phyloP scores from a whole-genome alignment of 208 protist species.

The Giardia duodenalis region DNA sequence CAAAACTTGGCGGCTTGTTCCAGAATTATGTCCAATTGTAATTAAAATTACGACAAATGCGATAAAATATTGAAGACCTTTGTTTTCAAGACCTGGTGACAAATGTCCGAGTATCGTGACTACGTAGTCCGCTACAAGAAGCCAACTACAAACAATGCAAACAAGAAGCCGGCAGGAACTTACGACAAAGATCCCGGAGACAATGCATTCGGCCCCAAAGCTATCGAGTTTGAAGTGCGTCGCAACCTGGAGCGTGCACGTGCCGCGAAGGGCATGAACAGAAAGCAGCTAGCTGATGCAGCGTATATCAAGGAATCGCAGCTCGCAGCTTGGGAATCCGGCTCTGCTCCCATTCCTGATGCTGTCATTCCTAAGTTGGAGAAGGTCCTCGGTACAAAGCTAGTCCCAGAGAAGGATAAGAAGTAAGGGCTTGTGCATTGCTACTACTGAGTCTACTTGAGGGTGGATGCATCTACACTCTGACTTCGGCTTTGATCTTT shows the following conservation, averaged over 20 bases:
- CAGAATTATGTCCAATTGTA: too few species aligned
- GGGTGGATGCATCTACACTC: too few species aligned
- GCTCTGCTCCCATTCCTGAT: background rate
- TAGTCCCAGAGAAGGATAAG: too few species aligned
- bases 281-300: background rate
- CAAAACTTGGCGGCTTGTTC: too few species aligned
- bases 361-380: background rate
- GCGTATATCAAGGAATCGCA: background rate
- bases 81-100: background rate
- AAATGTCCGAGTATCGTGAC: background rate
- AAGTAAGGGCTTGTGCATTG: too few species aligned
- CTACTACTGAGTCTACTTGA: too few species aligned
- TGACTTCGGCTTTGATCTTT: too few species aligned
- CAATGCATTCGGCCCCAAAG: background rate
- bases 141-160: background rate
- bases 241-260: background rate
- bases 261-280: background rate
- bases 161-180: background rate
- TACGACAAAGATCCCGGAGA: background rate
- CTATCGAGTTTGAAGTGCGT: background rate
- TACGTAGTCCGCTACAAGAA: background rate
- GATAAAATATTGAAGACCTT: too few species aligned
- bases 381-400: background rate
- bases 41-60: too few species aligned
- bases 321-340: background rate